A percentile compares a stretch with the other conserved stretches of the same genome.
phyloP scores from a whole-genome alignment of 176 grass and related monocot genomes.

The Triticum aestivum region DNA sequence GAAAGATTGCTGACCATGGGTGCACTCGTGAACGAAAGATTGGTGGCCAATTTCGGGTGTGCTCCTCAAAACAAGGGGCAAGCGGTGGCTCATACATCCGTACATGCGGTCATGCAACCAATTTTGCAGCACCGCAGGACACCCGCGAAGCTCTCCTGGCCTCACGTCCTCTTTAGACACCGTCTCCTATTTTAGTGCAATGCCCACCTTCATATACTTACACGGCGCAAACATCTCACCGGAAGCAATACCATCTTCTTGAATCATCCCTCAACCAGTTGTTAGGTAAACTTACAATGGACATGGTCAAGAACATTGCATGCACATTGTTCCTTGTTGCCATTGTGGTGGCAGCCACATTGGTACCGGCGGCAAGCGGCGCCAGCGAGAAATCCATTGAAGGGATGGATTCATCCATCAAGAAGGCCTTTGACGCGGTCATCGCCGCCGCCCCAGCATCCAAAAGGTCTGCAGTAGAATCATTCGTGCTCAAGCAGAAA shows the following conservation, averaged over 20 bases:
- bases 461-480: neutral
- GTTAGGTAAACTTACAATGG: neutral
- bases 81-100: neutral
- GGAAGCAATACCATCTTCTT: neutral
- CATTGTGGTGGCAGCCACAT: neutral
- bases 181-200: neutral
- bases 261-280: neutral
- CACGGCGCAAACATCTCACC: neutral
- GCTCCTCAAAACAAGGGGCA: neutral
- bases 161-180: neutral
- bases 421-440: neutral
- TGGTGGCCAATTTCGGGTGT: neutral
- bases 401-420: neutral
- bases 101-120: neutral
- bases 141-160: neutral
- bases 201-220: neutral
- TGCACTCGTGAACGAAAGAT: neutral
- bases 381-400: neutral
- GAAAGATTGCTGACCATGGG: too few species aligned
- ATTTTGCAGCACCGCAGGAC: neutral
- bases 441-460: neutral
- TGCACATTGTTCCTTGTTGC: neutral
- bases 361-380: too few species aligned
- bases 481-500: neutral
- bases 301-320: neutral